A percentile compares a stretch with the other conserved stretches of the same genome.
Evolutionary conservation across 768 basidiomycete genomes (phyloP).

Genomic region (Artomyces pyxidatus): DNA sequence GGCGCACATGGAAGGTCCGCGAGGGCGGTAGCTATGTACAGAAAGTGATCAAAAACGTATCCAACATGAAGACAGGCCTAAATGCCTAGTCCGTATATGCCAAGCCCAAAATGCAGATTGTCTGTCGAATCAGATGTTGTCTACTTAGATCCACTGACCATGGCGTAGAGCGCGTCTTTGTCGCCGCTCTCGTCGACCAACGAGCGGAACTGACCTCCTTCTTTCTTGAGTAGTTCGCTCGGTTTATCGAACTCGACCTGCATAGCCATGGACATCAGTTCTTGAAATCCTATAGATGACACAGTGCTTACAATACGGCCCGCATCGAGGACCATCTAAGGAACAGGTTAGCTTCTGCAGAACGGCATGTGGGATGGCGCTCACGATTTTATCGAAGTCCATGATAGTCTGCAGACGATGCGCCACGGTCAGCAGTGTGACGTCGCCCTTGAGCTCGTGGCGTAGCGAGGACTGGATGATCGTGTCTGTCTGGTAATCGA

Average conservation of each 20-base stretch:
- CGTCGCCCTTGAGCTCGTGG: constrained; percentile 31
- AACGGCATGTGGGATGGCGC: not conserved
- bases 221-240: constrained; percentile 28
- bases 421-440: constrained; percentile 52
- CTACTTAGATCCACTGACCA: no score
- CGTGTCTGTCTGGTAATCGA: constrained; percentile 50
- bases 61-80: no score
- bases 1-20: no score
- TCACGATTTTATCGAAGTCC: constrained; percentile 52
- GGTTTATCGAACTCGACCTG: constrained; percentile 42
- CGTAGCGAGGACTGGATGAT: constrained; percentile 51
- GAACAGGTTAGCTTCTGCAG: not conserved
- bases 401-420: constrained; percentile 52
- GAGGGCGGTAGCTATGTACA: no score
- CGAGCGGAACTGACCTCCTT: constrained; percentile 27
- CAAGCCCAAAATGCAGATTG: no score
- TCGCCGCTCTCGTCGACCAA: constrained; percentile 34
- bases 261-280: no score
- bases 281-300: no score
- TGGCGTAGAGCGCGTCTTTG: constrained; percentile 25
- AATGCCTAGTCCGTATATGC: no score
- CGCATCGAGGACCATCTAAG: constrained; percentile 35
- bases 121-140: no score
- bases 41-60: no score
- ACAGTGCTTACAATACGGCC: constrained; percentile 29